Evolutionary conservation across 2,329 filamentous ascomycete genomes (phyloP).

Genomic region (Diaporthe destruens): DNA sequence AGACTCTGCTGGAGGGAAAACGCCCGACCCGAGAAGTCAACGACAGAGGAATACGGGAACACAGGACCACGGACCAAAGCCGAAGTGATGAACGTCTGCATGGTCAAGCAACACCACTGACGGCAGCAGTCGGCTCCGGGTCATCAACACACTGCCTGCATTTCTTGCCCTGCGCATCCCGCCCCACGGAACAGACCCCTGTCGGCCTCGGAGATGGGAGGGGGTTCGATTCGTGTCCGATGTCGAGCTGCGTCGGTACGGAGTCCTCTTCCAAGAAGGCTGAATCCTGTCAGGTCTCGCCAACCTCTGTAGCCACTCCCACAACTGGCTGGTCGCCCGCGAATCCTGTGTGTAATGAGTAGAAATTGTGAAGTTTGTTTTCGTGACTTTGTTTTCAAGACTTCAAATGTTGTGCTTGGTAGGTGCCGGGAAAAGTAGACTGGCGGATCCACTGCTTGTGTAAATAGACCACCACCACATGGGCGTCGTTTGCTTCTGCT

Average conservation of each 20-base stretch:
- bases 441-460: not conserved
- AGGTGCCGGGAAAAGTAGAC: too few relatives aligned
- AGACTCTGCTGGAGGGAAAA: conserved; percentile 27
- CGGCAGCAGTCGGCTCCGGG: not conserved
- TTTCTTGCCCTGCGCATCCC: not conserved
- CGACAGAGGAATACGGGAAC: not conserved
- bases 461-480: not conserved
- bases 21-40: not conserved
- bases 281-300: too few relatives aligned
- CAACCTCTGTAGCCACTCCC: not conserved
- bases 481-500: not conserved
- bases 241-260: not conserved
- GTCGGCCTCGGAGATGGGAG: conserved; percentile 28
- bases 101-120: not conserved
- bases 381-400: too few relatives aligned
- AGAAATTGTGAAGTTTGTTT: too few relatives aligned
- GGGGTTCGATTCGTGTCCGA: not conserved
- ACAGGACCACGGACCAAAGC: not conserved
- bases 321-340: not conserved
- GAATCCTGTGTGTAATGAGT: too few relatives aligned
- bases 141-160: not conserved
- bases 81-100: not conserved
- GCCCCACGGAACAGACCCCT: conserved; percentile 9
- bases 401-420: too few relatives aligned
- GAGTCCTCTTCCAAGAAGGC: too few relatives aligned